Percentiles rank a stretch among this genome's conserved stretches.
phyloP scores from a whole-genome alignment of 106 monocot species.

The Acorus calamus region DNA sequence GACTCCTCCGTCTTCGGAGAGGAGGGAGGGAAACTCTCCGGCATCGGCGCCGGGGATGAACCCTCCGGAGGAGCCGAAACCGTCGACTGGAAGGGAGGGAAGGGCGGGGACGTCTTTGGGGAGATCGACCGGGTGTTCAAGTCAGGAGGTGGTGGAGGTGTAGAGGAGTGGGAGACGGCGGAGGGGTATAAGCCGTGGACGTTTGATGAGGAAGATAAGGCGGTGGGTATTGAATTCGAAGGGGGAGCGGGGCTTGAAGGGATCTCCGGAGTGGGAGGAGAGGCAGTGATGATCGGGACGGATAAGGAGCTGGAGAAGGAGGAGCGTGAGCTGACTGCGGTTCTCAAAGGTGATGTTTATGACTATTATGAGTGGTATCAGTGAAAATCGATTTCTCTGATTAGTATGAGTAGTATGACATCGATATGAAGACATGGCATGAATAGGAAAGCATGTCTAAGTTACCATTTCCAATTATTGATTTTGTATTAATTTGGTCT shows the following conservation, averaged over 20 bases:
- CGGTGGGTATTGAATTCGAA: slow-evolving; percentile 12
- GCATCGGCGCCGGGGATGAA: slow-evolving; percentile 13
- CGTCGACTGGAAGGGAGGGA: neutral
- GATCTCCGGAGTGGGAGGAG: slow-evolving; percentile 21
- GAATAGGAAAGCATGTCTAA: too few relatives aligned
- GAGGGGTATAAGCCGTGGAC: slow-evolving; percentile 45
- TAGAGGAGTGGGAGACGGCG: slow-evolving; percentile 29
- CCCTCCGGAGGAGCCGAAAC: slow-evolving; percentile 9
- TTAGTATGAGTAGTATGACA: too few relatives aligned
- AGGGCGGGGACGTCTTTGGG: slow-evolving; percentile 26
- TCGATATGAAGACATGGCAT: too few relatives aligned
- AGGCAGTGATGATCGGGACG: slow-evolving; percentile 10
- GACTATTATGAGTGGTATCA: neutral
- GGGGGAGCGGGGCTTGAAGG: slow-evolving; percentile 22
- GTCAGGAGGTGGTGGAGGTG: neutral
- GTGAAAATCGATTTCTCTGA: neutral
- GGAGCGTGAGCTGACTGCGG: slow-evolving; percentile 37
- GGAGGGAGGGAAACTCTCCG: slow-evolving; percentile 15
- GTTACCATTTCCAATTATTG: too few relatives aligned
- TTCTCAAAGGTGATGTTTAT: slow-evolving; percentile 31
- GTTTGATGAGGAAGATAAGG: slow-evolving; percentile 30
- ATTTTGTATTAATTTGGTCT: too few relatives aligned
- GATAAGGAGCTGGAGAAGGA: slow-evolving; percentile 17
- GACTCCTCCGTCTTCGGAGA: slow-evolving; percentile 19
- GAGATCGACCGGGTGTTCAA: slow-evolving; percentile 24